Conservation (phyloP, 371 early-diverging fungal species). For the Smittium mucronatum region DNA sequence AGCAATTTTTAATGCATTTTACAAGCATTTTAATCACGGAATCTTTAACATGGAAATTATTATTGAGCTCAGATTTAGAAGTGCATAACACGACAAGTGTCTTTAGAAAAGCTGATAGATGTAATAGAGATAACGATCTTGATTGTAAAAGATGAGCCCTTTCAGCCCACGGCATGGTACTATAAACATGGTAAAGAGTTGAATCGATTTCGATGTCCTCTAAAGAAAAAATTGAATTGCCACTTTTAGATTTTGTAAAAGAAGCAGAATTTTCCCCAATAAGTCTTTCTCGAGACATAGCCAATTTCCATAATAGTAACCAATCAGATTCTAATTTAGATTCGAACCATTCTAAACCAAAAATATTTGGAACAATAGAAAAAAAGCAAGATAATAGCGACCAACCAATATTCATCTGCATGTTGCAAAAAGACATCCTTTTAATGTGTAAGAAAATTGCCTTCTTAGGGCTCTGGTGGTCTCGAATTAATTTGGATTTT, state of each 20-base stretch:
- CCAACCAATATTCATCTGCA: constrained; percentile 29
- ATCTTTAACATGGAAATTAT: not conserved
- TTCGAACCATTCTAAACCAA: not conserved
- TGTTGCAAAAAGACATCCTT: constrained; percentile 11
- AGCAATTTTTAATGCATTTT: constrained; percentile 12
- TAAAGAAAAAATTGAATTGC: not conserved
- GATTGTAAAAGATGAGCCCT: constrained; percentile 23
- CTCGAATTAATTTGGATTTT: not conserved
- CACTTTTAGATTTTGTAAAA: not conserved
- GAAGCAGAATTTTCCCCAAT: not conserved
- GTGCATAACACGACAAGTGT: constrained; percentile 9
- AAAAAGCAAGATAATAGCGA: constrained; percentile 20
- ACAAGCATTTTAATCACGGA: constrained; percentile 22
- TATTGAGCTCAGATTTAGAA: not conserved
- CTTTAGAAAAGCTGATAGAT: constrained; percentile 13
- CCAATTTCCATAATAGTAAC: constrained; percentile 19
- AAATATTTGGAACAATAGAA: constrained; percentile 14
- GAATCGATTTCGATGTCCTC: not conserved
- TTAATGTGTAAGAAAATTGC: not conserved
- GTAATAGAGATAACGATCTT: constrained; percentile 20
- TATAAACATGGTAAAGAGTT: constrained; percentile 15
- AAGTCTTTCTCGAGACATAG: constrained; percentile 17
- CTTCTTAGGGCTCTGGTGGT: not conserved
- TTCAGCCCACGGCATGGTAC: constrained; percentile 20
- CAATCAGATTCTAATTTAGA: constrained; percentile 15